Percentiles rank a stretch among this genome's conserved stretches.
Conservation (phyloP, 202 grass and related monocot genomes). For the Carex arenaria region DNA sequence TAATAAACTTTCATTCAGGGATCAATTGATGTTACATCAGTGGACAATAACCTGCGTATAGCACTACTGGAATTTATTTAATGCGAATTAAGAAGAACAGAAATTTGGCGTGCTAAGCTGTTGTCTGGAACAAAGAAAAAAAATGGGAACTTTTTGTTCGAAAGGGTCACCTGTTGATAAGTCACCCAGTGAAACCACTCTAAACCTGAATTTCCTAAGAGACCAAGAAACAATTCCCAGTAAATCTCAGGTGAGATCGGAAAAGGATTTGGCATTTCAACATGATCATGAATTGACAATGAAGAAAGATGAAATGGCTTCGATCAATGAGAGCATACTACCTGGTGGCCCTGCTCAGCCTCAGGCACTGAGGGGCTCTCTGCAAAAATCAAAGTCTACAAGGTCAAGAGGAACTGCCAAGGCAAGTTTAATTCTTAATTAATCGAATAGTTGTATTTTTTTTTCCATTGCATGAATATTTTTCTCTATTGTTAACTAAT, state of each 20-base stretch:
- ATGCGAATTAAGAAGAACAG: neutral
- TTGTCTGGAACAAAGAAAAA: neutral
- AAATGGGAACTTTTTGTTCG: conserved; percentile 80
- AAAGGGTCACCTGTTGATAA: conserved; percentile 81
- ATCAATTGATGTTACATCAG: neutral
- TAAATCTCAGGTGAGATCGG: conserved; percentile 24
- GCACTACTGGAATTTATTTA: neutral
- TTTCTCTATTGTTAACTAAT: neutral
- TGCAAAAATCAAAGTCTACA: conserved; percentile 48
- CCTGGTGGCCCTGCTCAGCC: conserved; percentile 1
- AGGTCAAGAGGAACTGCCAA: conserved; percentile 45
- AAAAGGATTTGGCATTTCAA: conserved; percentile 25
- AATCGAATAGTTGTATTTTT: neutral
- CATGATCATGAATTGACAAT: neutral
- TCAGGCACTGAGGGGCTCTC: conserved; percentile 26
- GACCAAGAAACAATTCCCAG: conserved; percentile 33
- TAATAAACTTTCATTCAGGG: neutral
- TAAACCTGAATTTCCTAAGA: conserved; percentile 26
- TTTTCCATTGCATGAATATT: neutral
- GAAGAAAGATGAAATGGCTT: conserved; percentile 5
- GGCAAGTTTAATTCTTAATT: conserved; percentile 31
- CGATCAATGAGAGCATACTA: neutral
- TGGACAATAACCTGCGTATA: neutral
- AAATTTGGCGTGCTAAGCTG: neutral
- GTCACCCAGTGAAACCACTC: conserved; percentile 69